phyloP scores from a whole-genome alignment of 257 asterid species.

The Hygrophila difformis region DNA sequence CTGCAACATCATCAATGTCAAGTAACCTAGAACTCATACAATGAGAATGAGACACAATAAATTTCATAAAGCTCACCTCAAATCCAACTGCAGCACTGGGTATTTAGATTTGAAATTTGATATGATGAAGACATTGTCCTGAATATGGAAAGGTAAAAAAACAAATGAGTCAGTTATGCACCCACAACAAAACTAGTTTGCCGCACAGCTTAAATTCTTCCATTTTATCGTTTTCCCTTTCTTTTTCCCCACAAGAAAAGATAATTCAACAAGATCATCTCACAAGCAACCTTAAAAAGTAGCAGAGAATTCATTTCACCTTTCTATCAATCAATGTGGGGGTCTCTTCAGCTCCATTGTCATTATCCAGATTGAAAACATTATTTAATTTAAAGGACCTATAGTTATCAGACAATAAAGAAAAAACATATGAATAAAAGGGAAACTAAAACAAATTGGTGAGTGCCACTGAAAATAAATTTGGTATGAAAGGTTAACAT shows the following conservation, averaged over 20 bases:
- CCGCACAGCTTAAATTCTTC: background rate
- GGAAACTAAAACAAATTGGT: constrained; percentile 3
- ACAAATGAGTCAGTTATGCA: constrained; percentile 10
- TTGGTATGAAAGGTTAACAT: background rate
- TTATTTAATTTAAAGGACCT: constrained; percentile 77
- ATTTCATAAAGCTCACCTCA: constrained; percentile 49
- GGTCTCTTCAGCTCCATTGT: constrained; percentile 94
- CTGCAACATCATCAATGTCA: constrained; percentile 34
- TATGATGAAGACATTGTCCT: constrained; percentile 95
- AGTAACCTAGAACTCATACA: constrained; percentile 5
- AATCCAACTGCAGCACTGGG: constrained; percentile 88
- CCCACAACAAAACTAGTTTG: background rate
- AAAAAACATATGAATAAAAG: constrained; percentile 11
- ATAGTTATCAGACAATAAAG: constrained; percentile 8
- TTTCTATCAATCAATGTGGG: constrained; percentile 92
- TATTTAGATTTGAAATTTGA: constrained; percentile 94
- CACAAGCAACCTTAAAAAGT: background rate
- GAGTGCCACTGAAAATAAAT: background rate
- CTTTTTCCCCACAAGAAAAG: background rate
- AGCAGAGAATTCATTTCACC: constrained; percentile 32
- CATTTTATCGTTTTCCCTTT: too few relatives aligned
- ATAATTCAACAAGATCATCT: too few relatives aligned
- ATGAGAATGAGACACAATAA: constrained; percentile 13
- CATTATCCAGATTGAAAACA: constrained; percentile 92
- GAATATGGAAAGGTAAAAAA: constrained; percentile 23